Evolutionary conservation across 2,329 filamentous ascomycete genomes (phyloP).

Genomic region (Trichoderma endophyticum): DNA sequence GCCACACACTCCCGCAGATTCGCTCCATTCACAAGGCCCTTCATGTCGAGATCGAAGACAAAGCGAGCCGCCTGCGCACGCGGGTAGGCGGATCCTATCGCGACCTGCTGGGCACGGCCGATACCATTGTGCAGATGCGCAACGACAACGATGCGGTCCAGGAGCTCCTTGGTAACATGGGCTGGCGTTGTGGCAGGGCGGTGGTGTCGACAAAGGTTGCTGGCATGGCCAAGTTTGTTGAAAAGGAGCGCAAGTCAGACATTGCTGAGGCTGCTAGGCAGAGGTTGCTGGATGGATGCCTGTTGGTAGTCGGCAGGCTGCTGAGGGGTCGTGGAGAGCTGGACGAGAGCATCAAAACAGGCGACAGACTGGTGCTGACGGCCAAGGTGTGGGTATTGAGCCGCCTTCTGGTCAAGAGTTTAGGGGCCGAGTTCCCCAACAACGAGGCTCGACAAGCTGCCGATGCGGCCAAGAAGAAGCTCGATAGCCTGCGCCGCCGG

Average conservation of each 20-base stretch:
- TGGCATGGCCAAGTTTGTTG: constrained; percentile 51
- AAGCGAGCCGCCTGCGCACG: constrained; percentile 58
- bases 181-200: constrained; percentile 70
- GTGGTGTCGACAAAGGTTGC: constrained; percentile 64
- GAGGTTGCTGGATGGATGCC: constrained; percentile 52
- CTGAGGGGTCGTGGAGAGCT: constrained; percentile 41
- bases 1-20: constrained; percentile 60
- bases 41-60: constrained; percentile 59
- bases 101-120: constrained; percentile 85
- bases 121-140: constrained; percentile 91
- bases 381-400: constrained; percentile 75
- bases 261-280: constrained; percentile 41
- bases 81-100: constrained; percentile 72
- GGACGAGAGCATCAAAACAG: constrained; percentile 36
- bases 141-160: constrained; percentile 73
- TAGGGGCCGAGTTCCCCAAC: constrained; percentile 50
- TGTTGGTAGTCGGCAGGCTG: constrained; percentile 47
- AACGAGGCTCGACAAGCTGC: constrained; percentile 40
- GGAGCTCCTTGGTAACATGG: constrained; percentile 66
- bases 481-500: constrained; percentile 60
- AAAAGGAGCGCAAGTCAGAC: constrained; percentile 28
- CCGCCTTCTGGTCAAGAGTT: constrained; percentile 69
- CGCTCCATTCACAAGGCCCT: constrained; percentile 60
- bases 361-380: constrained; percentile 53
- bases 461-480: constrained; percentile 60